Base-by-base conservation (phyloP, 148 eudicot genomes). In the Simmondsia chinensis region DNA sequence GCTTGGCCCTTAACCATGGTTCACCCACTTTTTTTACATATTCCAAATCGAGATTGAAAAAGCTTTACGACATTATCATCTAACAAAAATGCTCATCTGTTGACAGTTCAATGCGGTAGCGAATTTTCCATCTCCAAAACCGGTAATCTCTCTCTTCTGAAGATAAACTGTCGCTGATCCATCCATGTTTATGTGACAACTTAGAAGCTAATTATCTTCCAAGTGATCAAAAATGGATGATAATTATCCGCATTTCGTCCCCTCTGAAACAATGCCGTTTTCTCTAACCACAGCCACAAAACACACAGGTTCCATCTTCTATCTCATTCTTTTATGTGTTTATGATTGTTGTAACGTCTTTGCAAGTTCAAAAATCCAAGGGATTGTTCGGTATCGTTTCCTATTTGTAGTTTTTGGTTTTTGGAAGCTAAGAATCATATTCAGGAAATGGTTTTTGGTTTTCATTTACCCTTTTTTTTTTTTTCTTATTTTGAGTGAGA, bases 51-150 rank as follows among this genome's bases (percentile, higher is more conserved):
- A n/a, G n/a, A n/a, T n/a, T n/a, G n/a, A n/a, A n/a, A n/a, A n/a
- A n/a, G n/a, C n/a, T n/a, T n/a, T n/a, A n/a, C n/a, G n/a, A n/a
- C n/a, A n/a, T n/a, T n/a, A n/a, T n/a, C n/a, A n/a, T n/a, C n/a
- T n/a, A n/a, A n/a, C n/a, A 40, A 9, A 7, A 12, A 12, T 23
- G 9, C 20, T 42, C 21, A 19, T 46, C 60, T 68, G 26, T 57
- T 27, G 28, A 57, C 96, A 87, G 96, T 80, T 83, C 72, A 79
- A 74, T 53, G 30, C 66, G 34, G 94, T 87, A 51, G 82, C 94
- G 14, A 69, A 66, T 51, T 62, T 76, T 21, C 33, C 69, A 6
- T 38, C 86, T 35, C 59, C 66, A 19, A 55, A 49, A 37, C 57
- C 76, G 10, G 77, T 76, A n/a, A 48, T 67, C 38, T 62, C 80